phyloP scores from a whole-genome alignment of 208 protist genomes.

The Plasmodiophora brassicae region DNA sequence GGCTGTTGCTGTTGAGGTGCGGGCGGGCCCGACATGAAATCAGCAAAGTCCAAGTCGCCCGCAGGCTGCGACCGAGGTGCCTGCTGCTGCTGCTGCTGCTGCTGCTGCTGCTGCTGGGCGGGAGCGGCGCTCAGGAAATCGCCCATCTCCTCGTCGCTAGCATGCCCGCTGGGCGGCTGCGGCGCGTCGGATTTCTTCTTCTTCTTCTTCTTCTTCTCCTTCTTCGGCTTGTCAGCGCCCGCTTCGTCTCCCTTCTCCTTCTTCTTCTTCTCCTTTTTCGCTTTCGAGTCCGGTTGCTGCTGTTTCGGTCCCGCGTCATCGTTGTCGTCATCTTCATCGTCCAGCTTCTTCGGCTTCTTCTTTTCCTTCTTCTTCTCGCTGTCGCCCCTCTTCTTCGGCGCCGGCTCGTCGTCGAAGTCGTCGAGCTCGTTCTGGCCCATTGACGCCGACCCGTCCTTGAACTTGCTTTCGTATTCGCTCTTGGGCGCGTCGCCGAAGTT shows the following conservation, averaged over 20 bases:
- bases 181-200: background rate
- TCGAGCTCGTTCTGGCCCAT: background rate
- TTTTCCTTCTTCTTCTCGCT: background rate
- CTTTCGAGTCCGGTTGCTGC: background rate
- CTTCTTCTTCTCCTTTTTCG: conserved; percentile 29
- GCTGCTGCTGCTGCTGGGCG: background rate
- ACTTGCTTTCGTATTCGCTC: background rate
- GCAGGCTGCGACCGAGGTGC: background rate
- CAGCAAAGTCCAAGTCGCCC: background rate
- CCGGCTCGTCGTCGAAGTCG: background rate
- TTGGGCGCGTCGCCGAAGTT: background rate
- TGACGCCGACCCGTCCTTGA: too few species aligned
- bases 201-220: background rate
- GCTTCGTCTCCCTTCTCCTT: too few species aligned
- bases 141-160: background rate
- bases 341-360: background rate
- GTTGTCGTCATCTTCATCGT: background rate
- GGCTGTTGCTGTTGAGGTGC: background rate
- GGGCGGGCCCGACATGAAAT: background rate
- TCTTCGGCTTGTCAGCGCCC: too few species aligned
- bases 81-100: background rate
- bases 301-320: background rate
- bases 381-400: background rate
- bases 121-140: background rate
- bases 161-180: background rate